Base-by-base conservation (phyloP, 1,284 basidiomycete genomes). In the Trichosporon sp. region DNA sequence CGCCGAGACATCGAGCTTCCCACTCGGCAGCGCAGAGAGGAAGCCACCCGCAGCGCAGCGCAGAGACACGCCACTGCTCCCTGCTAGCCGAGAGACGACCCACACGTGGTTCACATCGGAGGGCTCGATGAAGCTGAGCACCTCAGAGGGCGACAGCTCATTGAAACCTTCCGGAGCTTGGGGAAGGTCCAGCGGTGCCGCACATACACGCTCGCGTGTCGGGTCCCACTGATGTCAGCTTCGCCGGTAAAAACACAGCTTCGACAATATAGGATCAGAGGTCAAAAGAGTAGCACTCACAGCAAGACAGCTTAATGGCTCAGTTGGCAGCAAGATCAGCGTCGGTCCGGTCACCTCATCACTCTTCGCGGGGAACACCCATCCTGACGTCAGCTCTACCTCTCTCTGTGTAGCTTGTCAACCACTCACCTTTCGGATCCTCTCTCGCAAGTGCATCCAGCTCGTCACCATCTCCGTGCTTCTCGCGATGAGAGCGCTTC, bases 61-160 rank as follows among this genome's bases (percentile, higher is more conserved):
- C 29, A 84, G 68, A 29, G 80, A 82, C 57, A 81, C 76, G 57
- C 78, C 79, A 58, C 81, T 77, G 66, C 80, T 80, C n/a, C 82
- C 83, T 10, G 79, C 79, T n/a, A 83, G 70, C 27, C 82, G 71
- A 0, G 82, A 81, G 56, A 81, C 75, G 19, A 84, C 83, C 82
- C 82, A 83, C 9, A 84, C 83, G 56, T 82, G 80, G 66, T 82
- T 78, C 11, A 84, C 77, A 36, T 83, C 82, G 1, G 71, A 73
- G 13, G 83, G 83, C 70, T 78, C 81, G 33, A 78, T 67, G 7
- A 74, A 67, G 29, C 72, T 60, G 21, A 80, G 61, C 25, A 78
- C 69, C 70, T 81, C 78, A 21, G 70, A 65, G 8, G 69, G 31
- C 14, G 69, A 67, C 6, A 81, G 71, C 21, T 80, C 78, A n/a